Conservation (phyloP, 2,329 filamentous ascomycete genomes). For the Diplodia intermedia region DNA sequence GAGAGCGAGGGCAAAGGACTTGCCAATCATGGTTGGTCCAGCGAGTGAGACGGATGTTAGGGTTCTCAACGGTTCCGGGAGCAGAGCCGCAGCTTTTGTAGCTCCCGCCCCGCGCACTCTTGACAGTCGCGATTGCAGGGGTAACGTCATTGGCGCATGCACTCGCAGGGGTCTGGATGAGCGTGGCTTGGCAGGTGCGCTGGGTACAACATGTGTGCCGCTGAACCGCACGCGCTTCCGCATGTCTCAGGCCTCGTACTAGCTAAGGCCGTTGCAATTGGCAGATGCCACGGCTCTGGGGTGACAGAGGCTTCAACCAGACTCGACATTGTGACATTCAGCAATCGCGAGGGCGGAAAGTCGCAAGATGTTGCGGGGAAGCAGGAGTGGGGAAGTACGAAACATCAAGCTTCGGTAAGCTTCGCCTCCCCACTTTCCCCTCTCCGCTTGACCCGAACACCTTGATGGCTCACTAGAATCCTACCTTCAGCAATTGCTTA, state of each 20-base stretch:
- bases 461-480: background rate
- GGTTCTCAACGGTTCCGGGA: no score
- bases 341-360: background rate
- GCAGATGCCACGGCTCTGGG: background rate
- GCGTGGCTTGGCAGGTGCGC: constrained; percentile 18
- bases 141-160: constrained; percentile 4
- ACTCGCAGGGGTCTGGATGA: background rate
- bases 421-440: background rate
- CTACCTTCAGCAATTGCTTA: no score
- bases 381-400: background rate
- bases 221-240: background rate
- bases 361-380: constrained; percentile 1
- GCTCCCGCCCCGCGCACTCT: background rate
- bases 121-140: background rate
- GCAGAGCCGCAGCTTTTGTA: constrained; percentile 9
- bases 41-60: background rate
- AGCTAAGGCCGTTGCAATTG: background rate
- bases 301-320: background rate
- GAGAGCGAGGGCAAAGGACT: background rate
- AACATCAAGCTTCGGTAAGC: constrained; percentile 27
- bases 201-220: background rate
- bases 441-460: background rate
- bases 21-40: constrained; percentile 3
- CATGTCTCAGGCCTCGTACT: background rate
- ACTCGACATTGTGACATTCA: background rate